Base-by-base conservation (phyloP, 2,329 filamentous ascomycete genomes). In the Trichoderma asperellum region DNA sequence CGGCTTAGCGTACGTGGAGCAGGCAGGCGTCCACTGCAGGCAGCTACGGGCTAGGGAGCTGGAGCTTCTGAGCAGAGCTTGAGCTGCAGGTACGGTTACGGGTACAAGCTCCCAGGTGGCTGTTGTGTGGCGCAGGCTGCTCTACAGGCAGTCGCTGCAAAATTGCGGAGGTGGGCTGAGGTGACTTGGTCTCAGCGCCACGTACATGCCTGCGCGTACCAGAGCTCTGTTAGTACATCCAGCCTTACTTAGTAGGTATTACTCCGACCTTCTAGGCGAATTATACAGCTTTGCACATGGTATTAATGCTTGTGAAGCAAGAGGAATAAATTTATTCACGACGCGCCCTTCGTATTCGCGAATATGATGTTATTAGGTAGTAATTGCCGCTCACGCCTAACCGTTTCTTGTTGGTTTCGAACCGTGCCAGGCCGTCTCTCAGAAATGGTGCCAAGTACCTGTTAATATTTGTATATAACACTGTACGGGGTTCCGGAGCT, bases 341-440 rank as follows among this genome's bases (percentile, higher is more conserved):
- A 27, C 21, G 6, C 21, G 16, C 1, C 4, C 4, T 35, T 66
- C 63, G 63, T 66, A 66, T 66, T 66, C 63, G 63, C 63, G 27
- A 58, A 57, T 58, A 47, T 37, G 35, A 49, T 49, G 27, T 29
- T 32, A 35, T 57, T 65, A 37, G 62, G 52, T 67, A 37, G 63
- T 34, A 67, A 58, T 43, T 59, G 57, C 43, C 55, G 4, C 63
- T 32, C 16, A 59, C 27, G 63, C 63, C 63, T 67, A 67, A 67
- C 63, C 55, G 55, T 67, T 67, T 67, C 63, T 52, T 59, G 63
- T 67, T 67, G 63, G 55, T 67, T 67, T 67, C 63, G 63, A 34
- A 58, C 49, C 63, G 40, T 49, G 53, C 43, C 62, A 56, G 53
- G 53, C 62, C 40, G 57, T 65, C 62, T 35, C n/a, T 37, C 24